Base-by-base conservation (phyloP, 257 asterid genomes). In the Plantago elongata region DNA sequence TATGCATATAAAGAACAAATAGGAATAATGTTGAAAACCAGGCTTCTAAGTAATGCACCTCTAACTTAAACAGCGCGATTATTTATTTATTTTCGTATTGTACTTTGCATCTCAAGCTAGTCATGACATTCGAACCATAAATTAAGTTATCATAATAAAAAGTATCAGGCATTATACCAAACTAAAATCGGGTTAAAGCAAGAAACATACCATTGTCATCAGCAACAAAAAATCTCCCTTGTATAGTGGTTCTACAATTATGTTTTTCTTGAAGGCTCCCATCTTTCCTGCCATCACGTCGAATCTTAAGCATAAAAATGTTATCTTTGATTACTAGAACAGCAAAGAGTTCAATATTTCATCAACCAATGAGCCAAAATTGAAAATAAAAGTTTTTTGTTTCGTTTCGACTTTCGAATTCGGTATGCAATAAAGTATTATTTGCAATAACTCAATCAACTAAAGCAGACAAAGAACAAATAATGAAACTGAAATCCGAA, bases 181-280 rank as follows among this genome's bases (percentile, higher is more conserved):
- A 48, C 69, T 17, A 11, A 50, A 67, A 58, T 2, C 29, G 17
- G 44, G 44, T 50, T 43, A 51, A 16, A 42, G 45, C 47, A 62
- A 69, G 3, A 29, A 27, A 51, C 56, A 37, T 71, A 89, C 97
- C 98, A 51, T 79, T 78, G 70, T 91, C 95, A 74, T 91, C 98
- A 52, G 94, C 57, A 55, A 88, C 75, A 68, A 86, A 61, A 67
- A 78, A 88, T 74, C 98, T 79, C 65, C 98, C 98, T 45, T 84
- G 98, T 73, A 86, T 95, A 29, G 96, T 86, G 17, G 92, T 86
- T 81, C 81, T 81, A 70, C 98, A 91, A 30, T 9, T 17, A 40
- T n/a, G 74, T 48, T 71, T 84, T 40, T 16, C 64, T 40, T 43
- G 78, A 75, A 81, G 68, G 75, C 89, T 77, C 67, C 44, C 84